These are phyloP conservation scores for Furcasterigmium sp. DNA, from an alignment of 2,329 filamentous ascomycete genomes.

Conservation along the genomic window DNA sequence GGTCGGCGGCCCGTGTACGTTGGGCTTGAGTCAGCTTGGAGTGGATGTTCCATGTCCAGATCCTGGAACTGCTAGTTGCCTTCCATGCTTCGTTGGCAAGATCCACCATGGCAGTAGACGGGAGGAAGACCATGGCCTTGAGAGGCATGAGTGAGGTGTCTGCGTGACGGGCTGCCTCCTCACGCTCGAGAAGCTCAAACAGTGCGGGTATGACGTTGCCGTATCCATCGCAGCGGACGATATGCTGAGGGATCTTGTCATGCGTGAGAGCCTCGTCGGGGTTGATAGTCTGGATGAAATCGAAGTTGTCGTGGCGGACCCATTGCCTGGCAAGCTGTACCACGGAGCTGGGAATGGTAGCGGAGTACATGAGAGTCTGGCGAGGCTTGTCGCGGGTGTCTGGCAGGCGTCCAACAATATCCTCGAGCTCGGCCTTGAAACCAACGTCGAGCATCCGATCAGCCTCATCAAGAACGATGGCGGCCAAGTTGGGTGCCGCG, in stretches of 20 bases:
- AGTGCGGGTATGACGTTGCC: constrained; percentile 74
- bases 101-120: constrained; percentile 68
- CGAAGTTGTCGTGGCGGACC: constrained; percentile 73
- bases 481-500: constrained; percentile 74
- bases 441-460: constrained; percentile 98
- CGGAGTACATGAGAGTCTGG: constrained; percentile 93
- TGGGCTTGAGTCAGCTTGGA: constrained; percentile 65
- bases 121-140: constrained; percentile 95
- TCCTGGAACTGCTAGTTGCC: background rate
- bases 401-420: constrained; percentile 61
- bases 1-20: constrained; percentile 66
- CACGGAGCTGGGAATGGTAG: constrained; percentile 82
- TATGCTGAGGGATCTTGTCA: constrained; percentile 73
- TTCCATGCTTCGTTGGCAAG: constrained; percentile 34
- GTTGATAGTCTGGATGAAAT: constrained; percentile 84
- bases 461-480: constrained; percentile 92
- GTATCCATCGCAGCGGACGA: constrained; percentile 61
- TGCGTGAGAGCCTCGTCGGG: constrained; percentile 83
- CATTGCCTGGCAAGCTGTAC: constrained; percentile 71
- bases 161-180: constrained; percentile 38
- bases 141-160: constrained; percentile 55
- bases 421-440: constrained; percentile 60
- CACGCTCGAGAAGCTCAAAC: constrained; percentile 66
- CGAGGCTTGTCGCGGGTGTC: constrained; percentile 57
- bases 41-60: constrained; percentile 60